Conservation (phyloP, 345 rosid genomes). For the Hypericum androsaemum region DNA sequence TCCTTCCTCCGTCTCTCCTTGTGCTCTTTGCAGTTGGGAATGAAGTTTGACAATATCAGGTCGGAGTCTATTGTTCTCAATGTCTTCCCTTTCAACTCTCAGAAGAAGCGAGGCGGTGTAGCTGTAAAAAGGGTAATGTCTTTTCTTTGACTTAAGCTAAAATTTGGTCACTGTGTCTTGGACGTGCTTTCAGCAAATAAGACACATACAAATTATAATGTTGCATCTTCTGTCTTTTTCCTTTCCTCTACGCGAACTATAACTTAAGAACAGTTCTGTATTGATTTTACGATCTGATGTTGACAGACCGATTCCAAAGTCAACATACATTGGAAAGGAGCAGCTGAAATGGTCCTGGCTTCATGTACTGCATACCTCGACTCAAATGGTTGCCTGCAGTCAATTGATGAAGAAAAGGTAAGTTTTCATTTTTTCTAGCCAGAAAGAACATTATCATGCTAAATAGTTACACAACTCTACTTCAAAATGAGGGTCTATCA, state of each 20-base stretch:
- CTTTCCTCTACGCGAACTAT: too few relatives aligned
- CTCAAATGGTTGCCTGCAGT: constrained; percentile 42
- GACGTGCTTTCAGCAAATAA: too few relatives aligned
- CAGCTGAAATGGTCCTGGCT: constrained; percentile 88
- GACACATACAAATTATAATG: too few relatives aligned
- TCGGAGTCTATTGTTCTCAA: constrained; percentile 67
- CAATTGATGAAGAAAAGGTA: constrained; percentile 64
- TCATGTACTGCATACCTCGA: constrained; percentile 71
- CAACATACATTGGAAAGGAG: constrained; percentile 94
- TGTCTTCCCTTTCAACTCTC: constrained; percentile 92
- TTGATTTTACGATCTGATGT: background rate
- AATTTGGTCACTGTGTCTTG: too few relatives aligned
- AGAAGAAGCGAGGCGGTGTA: constrained; percentile 97
- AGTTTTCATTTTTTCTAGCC: background rate
- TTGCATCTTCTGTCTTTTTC: background rate
- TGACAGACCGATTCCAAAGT: constrained; percentile 69
- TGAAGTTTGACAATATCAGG: constrained; percentile 66
- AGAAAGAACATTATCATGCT: too few relatives aligned
- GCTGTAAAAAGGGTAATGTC: constrained; percentile 56
- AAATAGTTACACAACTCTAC: too few relatives aligned
- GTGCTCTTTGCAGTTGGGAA: constrained; percentile 57
- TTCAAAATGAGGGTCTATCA: too few relatives aligned
- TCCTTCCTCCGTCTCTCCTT: background rate
- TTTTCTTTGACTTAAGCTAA: constrained; percentile 9
- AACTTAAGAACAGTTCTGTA: background rate